These are phyloP conservation scores for Inga oerstediana DNA, from an alignment of 306 rosid species.

Conservation along the genomic window DNA sequence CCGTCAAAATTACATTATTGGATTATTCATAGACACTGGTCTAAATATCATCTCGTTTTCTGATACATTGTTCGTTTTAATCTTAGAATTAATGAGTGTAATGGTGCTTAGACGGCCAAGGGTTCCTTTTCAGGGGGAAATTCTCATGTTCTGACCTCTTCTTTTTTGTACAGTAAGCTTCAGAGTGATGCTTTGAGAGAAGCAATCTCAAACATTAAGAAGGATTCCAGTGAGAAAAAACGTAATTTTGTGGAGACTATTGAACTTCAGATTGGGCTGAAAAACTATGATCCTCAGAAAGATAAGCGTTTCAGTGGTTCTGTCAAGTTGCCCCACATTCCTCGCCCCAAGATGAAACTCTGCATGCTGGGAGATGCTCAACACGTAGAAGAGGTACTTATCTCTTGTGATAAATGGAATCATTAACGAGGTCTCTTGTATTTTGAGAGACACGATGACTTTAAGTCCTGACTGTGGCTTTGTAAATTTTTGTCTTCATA, in stretches of 20 bases:
- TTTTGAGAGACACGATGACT: neutral
- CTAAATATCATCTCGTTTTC: neutral
- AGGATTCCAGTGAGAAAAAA: constrained; percentile 46
- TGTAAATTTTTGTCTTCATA: neutral
- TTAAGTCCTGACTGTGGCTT: neutral
- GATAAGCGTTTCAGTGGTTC: constrained; percentile 80
- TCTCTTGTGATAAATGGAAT: neutral
- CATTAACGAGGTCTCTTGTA: neutral
- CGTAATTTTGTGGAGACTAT: constrained; percentile 63
- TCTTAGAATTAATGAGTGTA: neutral
- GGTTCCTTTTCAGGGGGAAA: neutral
- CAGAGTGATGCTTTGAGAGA: constrained; percentile 64
- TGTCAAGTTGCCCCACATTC: constrained; percentile 71
- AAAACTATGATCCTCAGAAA: constrained; percentile 72
- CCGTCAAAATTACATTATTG: neutral
- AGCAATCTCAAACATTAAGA: constrained; percentile 46
- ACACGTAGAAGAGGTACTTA: constrained; percentile 68
- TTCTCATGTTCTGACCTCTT: neutral
- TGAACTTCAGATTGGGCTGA: constrained; percentile 71
- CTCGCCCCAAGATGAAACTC: constrained; percentile 72
- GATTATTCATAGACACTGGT: neutral
- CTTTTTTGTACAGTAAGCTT: constrained; percentile 51
- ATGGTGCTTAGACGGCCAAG: neutral
- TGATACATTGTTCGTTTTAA: neutral
- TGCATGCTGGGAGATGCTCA: constrained; percentile 81